These are phyloP conservation scores for Backusella australiensis DNA, from an alignment of 192 early-diverging fungal species.

Conservation along the genomic window DNA sequence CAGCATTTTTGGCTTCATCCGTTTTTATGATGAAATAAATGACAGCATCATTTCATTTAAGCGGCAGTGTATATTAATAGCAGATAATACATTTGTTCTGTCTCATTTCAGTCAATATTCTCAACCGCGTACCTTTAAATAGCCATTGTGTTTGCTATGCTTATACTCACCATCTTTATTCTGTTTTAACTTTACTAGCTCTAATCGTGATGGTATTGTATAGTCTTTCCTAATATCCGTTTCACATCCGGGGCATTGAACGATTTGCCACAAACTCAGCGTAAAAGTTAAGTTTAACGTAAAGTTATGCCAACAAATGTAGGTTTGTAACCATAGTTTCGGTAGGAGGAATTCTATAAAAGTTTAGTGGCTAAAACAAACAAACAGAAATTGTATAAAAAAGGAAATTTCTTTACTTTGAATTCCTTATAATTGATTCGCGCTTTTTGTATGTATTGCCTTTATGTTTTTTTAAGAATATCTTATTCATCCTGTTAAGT, in stretches of 20 bases:
- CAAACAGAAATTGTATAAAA: not conserved
- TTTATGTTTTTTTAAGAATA: not conserved
- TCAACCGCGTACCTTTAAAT: constrained; percentile 46
- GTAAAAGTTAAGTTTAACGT: not conserved
- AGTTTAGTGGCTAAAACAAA: not conserved
- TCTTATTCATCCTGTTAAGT: not conserved
- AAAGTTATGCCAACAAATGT: not conserved
- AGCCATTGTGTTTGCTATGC: not conserved
- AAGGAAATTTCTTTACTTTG: not conserved
- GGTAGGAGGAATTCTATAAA: not conserved
- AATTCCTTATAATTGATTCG: not conserved
- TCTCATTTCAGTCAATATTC: constrained; percentile 51
- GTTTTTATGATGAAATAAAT: too few species aligned
- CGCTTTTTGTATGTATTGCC: not conserved
- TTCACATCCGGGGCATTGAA: constrained; percentile 45
- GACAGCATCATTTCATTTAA: not conserved
- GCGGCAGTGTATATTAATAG: not conserved
- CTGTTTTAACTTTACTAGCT: constrained; percentile 33
- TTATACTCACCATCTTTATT: not conserved
- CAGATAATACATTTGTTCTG: constrained; percentile 39
- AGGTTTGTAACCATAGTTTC: not conserved
- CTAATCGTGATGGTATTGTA: constrained; percentile 40
- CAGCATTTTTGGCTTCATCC: constrained; percentile 29
- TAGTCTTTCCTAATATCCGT: constrained; percentile 48
- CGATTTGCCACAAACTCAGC: constrained; percentile 41